Percentiles rank a stretch among this genome's conserved stretches.
These are phyloP conservation scores for Filobasidium wieringae DNA, from an alignment of 768 basidiomycete species.

Conservation along the genomic window DNA sequence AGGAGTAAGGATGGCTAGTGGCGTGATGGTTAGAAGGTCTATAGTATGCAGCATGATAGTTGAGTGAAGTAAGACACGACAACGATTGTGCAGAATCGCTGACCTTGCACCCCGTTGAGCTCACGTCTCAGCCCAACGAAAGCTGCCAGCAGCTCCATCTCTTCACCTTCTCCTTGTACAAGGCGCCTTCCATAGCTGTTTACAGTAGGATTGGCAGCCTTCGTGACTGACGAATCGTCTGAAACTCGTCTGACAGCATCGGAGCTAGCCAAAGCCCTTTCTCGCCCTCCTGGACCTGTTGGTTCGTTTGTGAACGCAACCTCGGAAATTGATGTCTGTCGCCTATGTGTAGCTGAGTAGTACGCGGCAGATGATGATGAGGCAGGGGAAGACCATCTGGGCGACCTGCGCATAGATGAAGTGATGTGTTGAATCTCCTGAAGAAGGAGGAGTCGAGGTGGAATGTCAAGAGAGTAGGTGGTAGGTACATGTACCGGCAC, in stretches of 20 bases:
- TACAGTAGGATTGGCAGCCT: constrained; percentile 2
- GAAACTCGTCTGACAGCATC: constrained; percentile 45
- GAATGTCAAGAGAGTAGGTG: not conserved
- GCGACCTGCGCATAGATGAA: constrained; percentile 92
- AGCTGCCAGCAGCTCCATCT: constrained; percentile 75
- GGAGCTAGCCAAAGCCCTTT: constrained; percentile 42
- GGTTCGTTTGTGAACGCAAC: constrained; percentile 15
- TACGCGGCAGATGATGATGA: constrained; percentile 26
- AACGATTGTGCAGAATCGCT: constrained; percentile 42
- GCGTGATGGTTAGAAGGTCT: constrained; percentile 7
- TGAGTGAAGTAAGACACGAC: too few relatives aligned
- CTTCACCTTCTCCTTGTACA: constrained; percentile 55
- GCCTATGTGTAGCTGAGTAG: constrained; percentile 6
- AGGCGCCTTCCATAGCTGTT: constrained; percentile 55
- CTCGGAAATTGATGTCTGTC: constrained; percentile 10
- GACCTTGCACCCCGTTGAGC: constrained; percentile 53
- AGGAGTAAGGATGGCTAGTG: constrained; percentile 53
- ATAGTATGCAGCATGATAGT: not conserved
- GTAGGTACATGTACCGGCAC: too few relatives aligned
- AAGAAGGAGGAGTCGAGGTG: constrained; percentile 42
- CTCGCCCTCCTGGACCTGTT: constrained; percentile 1
- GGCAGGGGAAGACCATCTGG: constrained; percentile 69
- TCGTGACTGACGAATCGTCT: not conserved
- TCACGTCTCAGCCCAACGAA: constrained; percentile 74
- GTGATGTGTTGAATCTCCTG: constrained; percentile 87